Evolutionary conservation across 2,329 filamentous ascomycete genomes (phyloP), one percentile per base, ranked within the genome.

Genomic region (Emmonsiellopsis sp.): DNA sequence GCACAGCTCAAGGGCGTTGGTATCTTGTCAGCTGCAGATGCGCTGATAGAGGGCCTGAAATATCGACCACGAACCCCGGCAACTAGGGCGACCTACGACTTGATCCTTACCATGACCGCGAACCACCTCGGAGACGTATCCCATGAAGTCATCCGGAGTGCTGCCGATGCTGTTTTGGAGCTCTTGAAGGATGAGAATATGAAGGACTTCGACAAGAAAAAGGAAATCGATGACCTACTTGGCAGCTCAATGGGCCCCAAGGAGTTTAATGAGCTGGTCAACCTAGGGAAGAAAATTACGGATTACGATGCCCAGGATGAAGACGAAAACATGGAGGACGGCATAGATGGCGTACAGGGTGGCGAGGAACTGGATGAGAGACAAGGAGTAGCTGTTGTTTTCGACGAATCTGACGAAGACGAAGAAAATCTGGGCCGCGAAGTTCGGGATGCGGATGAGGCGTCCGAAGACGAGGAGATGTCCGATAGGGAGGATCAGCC

Each of bases 201-300:
- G 75, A 97, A 97, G 70, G 93, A 98, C 67, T 88, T 95, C 56
- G 93, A 98, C 69, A 96, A 94, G 77, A 98, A 98, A 77, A 95
- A 91, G 73, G 90, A 96, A 68, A 83, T 97, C 43, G 93, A 98
- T 63, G 93, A 97, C 59, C 83, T 97, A 55, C 72, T 98, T 42
- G 93, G 92, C n/a, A 80, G 80, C 37, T 83, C 84, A 0, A 81
- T 96, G 76, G 85, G 79, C 48, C 82, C 89, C 1, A 95, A 96
- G 67, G 86, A 95, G 68, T 98, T 97, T 75, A 97, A 97, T 67
- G 92, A 97, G 73, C 75, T 98, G 60, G 85, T 97, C 53, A 98
- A 96, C 66, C 76, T 98, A 43, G 89, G 91, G 59, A 98, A 98
- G 76, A 98, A 98, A 74, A 95, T 98, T 58, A 98, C 93, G 49